phyloP scores from a whole-genome alignment of 1,284 basidiomycete genomes.

The Serendipita sp. region DNA sequence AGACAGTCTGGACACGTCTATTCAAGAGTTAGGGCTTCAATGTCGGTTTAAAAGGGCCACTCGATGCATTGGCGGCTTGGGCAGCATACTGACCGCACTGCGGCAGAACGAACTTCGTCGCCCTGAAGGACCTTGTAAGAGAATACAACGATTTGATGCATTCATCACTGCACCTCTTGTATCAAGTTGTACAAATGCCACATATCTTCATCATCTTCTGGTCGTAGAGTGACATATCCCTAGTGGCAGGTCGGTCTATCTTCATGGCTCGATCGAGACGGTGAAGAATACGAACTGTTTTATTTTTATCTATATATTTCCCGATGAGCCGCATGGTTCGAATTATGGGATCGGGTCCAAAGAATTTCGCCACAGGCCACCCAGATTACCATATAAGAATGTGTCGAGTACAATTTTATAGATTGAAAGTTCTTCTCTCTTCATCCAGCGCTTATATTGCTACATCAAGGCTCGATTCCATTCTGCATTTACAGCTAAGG shows the following conservation, averaged over 20 bases:
- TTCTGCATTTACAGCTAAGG: no score
- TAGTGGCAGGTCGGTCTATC: constrained; percentile 20
- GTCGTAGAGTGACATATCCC: constrained; percentile 82
- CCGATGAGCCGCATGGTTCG: constrained; percentile 30
- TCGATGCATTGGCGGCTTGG: neutral
- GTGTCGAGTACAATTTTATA: no score
- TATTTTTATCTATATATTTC: constrained; percentile 32
- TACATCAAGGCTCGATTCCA: no score
- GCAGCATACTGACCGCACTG: constrained; percentile 47
- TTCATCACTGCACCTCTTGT: constrained; percentile 35
- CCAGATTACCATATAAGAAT: no score
- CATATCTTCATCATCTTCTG: constrained; percentile 97
- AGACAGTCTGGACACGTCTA: constrained; percentile 56
- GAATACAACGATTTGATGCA: constrained; percentile 7
- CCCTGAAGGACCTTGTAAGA: constrained; percentile 30
- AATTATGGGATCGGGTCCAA: no score
- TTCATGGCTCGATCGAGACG: neutral
- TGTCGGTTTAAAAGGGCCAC: constrained; percentile 7
- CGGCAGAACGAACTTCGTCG: constrained; percentile 79
- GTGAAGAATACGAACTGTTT: constrained; percentile 20
- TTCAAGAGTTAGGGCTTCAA: constrained; percentile 34
- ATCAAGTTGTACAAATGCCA: constrained; percentile 99
- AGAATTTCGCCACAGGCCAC: no score
- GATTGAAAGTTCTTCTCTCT: no score
- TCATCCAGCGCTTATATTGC: no score